These are phyloP conservation scores for Capronia epimyces DNA, from an alignment of 2,329 filamentous ascomycete genomes.

Conservation along the genomic window DNA sequence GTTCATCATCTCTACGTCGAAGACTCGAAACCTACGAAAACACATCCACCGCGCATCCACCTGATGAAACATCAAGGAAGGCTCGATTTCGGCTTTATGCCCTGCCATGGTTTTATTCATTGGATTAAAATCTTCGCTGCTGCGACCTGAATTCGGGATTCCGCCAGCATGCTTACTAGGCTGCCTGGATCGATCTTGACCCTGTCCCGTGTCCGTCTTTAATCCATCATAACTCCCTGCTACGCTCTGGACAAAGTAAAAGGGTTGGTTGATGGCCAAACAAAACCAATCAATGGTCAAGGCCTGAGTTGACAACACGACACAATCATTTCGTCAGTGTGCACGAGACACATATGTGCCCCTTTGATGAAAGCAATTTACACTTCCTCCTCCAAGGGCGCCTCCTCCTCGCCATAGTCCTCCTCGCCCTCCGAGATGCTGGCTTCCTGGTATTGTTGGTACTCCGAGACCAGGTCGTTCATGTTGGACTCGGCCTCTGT, in stretches of 20 bases:
- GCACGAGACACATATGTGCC: conserved; percentile 1
- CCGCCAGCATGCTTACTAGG: background rate
- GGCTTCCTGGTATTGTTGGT: conserved; percentile 99
- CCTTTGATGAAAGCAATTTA: conserved; percentile 8
- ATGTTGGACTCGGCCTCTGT: conserved; percentile 99
- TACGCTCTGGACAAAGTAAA: conserved; percentile 5
- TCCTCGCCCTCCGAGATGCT: conserved; percentile 95
- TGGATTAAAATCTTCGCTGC: background rate
- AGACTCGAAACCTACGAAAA: background rate
- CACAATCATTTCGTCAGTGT: conserved; percentile 2
- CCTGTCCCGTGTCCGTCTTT: background rate
- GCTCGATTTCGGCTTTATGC: background rate
- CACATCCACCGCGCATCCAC: too few relatives aligned
- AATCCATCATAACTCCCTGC: background rate
- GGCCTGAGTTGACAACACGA: conserved; percentile 3
- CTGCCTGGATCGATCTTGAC: background rate
- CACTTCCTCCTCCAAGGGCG: conserved; percentile 25
- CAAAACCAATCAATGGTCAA: conserved; percentile 23
- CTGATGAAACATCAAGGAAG: background rate
- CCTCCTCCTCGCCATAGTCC: conserved; percentile 55
- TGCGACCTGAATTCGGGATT: background rate
- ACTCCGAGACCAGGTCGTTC: conserved; percentile 99
- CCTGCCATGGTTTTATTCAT: background rate
- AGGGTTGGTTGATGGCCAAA: conserved; percentile 5
- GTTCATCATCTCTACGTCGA: background rate